These are phyloP conservation scores for Plenodomus biglobosus DNA, from an alignment of 2,329 filamentous ascomycete species.

Conservation along the genomic window DNA sequence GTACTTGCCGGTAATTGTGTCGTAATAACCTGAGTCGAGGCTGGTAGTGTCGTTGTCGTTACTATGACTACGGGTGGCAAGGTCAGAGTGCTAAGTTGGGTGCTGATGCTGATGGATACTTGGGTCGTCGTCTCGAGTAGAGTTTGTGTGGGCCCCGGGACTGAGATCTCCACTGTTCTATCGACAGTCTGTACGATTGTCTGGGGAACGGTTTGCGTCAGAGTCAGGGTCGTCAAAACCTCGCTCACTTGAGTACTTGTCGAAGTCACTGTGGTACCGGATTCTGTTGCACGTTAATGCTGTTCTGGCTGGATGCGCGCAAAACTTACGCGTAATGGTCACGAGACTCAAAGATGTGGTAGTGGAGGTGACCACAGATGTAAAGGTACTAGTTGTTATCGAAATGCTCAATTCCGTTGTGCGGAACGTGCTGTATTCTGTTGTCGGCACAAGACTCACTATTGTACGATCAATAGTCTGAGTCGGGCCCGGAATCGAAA, in stretches of 20 bases:
- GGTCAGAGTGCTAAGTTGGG: slow-evolving; percentile 21
- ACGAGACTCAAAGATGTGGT: slow-evolving; percentile 4
- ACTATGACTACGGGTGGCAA: slow-evolving; percentile 15
- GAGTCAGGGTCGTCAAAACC: slow-evolving; percentile 3
- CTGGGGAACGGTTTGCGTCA: slow-evolving; percentile 6
- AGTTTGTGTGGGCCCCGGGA: slow-evolving; percentile 2
- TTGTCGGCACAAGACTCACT: slow-evolving; percentile 1
- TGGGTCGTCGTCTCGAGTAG: slow-evolving; percentile 16
- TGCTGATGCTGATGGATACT: slow-evolving; percentile 20
- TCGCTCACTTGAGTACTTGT: slow-evolving; percentile 2
- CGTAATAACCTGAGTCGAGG: slow-evolving; percentile 13
- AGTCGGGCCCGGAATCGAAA: slow-evolving; percentile 19
- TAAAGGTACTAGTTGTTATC: slow-evolving; percentile 5
- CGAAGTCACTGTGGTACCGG: slow-evolving; percentile 1
- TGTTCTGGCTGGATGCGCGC: background rate
- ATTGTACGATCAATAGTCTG: slow-evolving; percentile 2
- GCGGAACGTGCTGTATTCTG: slow-evolving; percentile 1
- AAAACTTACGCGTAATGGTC: slow-evolving; percentile 4
- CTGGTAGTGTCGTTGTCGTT: slow-evolving; percentile 22
- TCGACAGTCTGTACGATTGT: slow-evolving; percentile 9
- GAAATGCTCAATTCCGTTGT: slow-evolving; percentile 3
- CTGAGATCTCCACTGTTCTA: slow-evolving; percentile 8
- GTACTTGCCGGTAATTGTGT: slow-evolving; percentile 18
- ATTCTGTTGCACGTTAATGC: slow-evolving; percentile 1
- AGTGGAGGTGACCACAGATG: slow-evolving; percentile 6